Percentiles rank a stretch among this genome's conserved stretches.
Evolutionary conservation across 169 alveolate species (phyloP).

Genomic region (Amoebophrya sp.): DNA sequence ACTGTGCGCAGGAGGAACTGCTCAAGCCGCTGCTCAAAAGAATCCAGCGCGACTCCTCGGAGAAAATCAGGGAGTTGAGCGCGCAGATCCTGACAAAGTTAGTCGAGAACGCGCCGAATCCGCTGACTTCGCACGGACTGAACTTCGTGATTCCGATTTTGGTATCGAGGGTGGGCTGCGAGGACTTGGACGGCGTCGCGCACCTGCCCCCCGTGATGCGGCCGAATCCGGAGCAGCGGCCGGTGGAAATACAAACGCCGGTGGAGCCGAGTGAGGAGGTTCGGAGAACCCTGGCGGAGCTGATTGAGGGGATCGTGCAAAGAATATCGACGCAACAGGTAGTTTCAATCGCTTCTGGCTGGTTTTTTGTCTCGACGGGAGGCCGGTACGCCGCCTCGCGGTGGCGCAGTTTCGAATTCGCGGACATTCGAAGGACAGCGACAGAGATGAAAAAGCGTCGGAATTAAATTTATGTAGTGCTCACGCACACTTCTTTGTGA

Average conservation of each 20-base stretch:
- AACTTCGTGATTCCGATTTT: not conserved
- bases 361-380: too few species aligned
- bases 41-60: not conserved
- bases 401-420: too few species aligned
- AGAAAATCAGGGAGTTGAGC: not conserved
- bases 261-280: conserved; percentile 31
- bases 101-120: not conserved
- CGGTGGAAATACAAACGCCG: conserved; percentile 9
- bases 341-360: too few species aligned
- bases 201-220: conserved; percentile 33
- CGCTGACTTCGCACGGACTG: too few species aligned
- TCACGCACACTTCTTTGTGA: too few species aligned
- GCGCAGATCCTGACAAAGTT: not conserved
- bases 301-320: conserved; percentile 10
- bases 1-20: not conserved
- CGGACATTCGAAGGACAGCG: too few species aligned
- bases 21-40: not conserved
- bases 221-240: conserved; percentile 29
- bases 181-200: conserved; percentile 12
- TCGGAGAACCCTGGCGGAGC: conserved; percentile 6
- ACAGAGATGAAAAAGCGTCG: too few species aligned
- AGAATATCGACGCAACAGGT: not conserved
- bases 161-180: not conserved
- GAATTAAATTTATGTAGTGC: too few species aligned
- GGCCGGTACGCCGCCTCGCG: too few species aligned